These are phyloP conservation scores for Coffea canephora DNA, from an alignment of 257 asterid species.

Conservation along the genomic window DNA sequence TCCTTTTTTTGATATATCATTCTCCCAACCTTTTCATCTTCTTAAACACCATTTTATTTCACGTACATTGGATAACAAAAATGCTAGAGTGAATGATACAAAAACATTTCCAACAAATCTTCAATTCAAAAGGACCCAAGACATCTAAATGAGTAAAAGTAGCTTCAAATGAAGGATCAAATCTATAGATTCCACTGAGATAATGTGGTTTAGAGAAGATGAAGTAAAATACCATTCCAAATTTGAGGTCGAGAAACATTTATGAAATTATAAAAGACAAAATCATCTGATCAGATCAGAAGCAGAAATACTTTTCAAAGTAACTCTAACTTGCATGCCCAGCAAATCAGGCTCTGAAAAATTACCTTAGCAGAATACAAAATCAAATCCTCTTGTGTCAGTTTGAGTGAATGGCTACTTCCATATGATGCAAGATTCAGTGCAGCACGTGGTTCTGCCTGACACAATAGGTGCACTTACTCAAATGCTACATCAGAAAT, in stretches of 20 bases:
- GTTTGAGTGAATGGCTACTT: conserved; percentile 91
- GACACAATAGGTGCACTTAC: conserved; percentile 37
- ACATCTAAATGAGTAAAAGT: not conserved
- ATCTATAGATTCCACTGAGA: not conserved
- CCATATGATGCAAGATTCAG: conserved; percentile 97
- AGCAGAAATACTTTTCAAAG: not conserved
- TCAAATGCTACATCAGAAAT: conserved; percentile 21
- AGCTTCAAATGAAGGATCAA: not conserved
- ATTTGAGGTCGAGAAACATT: not conserved
- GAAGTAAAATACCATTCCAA: not conserved
- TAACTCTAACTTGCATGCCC: conserved; percentile 6
- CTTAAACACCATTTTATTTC: too few species aligned
- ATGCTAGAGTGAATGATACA: too few species aligned
- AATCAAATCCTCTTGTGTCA: conserved; percentile 79
- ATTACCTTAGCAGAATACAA: conserved; percentile 97
- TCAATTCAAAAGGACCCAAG: too few species aligned
- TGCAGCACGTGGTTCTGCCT: conserved; percentile 99
- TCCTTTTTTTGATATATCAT: too few species aligned
- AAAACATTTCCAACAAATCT: too few species aligned
- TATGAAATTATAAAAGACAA: too few species aligned
- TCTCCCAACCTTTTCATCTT: too few species aligned
- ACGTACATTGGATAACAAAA: too few species aligned
- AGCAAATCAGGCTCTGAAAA: conserved; percentile 4
- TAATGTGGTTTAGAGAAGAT: not conserved
- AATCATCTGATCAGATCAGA: not conserved